Percentiles rank a stretch among this genome's conserved stretches.
phyloP scores from a whole-genome alignment of 2,329 filamentous ascomycete species.

The Xylariaceae sp. region DNA sequence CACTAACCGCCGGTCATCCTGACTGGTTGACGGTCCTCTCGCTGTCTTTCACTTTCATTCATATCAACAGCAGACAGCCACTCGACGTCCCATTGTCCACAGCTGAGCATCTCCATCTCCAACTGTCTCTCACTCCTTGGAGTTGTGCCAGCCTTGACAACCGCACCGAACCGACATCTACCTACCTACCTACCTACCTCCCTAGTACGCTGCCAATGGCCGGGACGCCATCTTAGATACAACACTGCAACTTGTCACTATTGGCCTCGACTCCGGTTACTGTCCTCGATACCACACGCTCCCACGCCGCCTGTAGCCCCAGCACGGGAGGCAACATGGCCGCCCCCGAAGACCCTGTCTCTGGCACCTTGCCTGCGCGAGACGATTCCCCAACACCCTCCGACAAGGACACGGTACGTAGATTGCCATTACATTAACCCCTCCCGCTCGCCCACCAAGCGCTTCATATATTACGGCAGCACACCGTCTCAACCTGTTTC shows the following conservation, averaged over 20 bases:
- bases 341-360: conserved; percentile 28
- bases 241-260: conserved; percentile 3
- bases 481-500: too few species aligned
- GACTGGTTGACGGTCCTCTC: too few species aligned
- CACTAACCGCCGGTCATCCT: too few species aligned
- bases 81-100: too few species aligned
- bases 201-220: conserved; percentile 11
- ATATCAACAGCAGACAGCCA: too few species aligned
- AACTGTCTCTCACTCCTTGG: too few species aligned
- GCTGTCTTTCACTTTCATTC: too few species aligned
- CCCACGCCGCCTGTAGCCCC: conserved; percentile 1
- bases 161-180: conserved; percentile 1
- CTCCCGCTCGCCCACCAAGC: conserved; percentile 1
- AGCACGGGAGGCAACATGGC: conserved; percentile 28
- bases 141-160: too few species aligned
- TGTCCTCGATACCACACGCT: neutral
- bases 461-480: neutral
- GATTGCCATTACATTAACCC: conserved; percentile 10
- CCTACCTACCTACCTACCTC: neutral
- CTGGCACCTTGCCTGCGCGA: conserved; percentile 22
- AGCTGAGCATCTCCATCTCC: too few species aligned
- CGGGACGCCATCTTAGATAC: conserved; percentile 8
- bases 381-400: conserved; percentile 32
- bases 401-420: conserved; percentile 40
- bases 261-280: neutral